Evolutionary conservation across 257 asterid genomes (phyloP), one percentile per base, ranked within the genome.

Genomic region (Solanum clarkiae): DNA sequence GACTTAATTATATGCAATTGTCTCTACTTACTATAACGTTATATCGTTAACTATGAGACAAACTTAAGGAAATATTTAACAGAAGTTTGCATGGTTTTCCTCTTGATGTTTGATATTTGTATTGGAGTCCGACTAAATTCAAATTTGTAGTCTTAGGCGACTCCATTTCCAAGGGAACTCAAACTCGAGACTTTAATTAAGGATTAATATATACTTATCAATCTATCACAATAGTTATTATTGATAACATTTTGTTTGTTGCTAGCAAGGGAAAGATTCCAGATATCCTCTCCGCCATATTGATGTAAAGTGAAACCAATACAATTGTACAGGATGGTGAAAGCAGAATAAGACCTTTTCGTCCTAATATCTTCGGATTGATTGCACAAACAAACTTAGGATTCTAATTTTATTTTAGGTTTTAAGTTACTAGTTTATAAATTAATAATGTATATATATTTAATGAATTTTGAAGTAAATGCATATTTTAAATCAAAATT

Each of bases 141-240:
- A 10, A 2, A n/a, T 59, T 59, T 0, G 6, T 1, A 5, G 0
- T 0, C 22, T 0, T 0, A 20, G 4, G 9, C 1, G 4, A 57
- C 0, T 18, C 11, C 0, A 18, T 57, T 36, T 36, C 4, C 6
- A 18, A 0, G 1, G 4, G 10, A 3, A 57, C 0, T 57, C 12
- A 8, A 57, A 57, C 2, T 10, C 26, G 0, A 20, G 20, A 57
- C 2, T 57, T 6, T 57, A 1, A 20, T 1, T 20, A 57, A 57
- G 1, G 8, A 8, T 57, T 2, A 57, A 1, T 2, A 1, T 18
- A 18, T 57, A 56, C 5, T 18, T 56, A 3, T 1, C 1, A 56
- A 2, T 57, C 7, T 1, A 57, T 18, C 63, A 3, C 24, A 8
- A 36, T 36, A 6, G 42, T 36, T 1, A 36, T 36, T 36, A 36